Base-by-base conservation (phyloP, 1,284 basidiomycete species). In the Moniliella sp. region DNA sequence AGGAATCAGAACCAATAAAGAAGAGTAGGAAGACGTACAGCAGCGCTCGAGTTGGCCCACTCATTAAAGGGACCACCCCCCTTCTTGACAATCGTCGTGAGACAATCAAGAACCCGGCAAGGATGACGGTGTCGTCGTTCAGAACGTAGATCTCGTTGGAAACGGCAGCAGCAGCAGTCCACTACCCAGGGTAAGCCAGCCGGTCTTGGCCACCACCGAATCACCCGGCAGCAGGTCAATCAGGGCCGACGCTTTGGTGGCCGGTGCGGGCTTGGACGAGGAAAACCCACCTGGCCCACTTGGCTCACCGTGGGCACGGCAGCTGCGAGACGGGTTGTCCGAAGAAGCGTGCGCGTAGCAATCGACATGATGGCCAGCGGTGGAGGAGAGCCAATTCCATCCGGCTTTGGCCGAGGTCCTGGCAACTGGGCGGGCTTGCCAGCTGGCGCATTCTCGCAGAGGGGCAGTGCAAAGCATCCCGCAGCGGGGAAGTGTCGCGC, bases 61-160 rank as follows among this genome's bases (percentile, higher is more conserved):
- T 81, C 72, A 49, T 71, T 70, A 72, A 93, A 94, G 15, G 88
- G 86, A 45, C 76, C 76, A 42, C 75, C 73, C 45, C 75, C 66
- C 33, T 69, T 64, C 68, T 76, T 76, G 54, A 73, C 82, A 52
- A 94, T 71, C 63, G 76, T 78, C 16, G 74, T 71, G 29, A 62
- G 48, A 88, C 74, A 61, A 94, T 74, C 56, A 91, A 76, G 48
- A 80, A 69, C 51, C 79, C 82, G 31, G 80, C 86, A 33, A 76
- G 45, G 40, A 65, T 62, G 27, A 62, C 61, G 7, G 57, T 52
- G 45, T 61, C 29, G 66, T 93, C 86, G 65, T 93, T 93, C 57
- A 88, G 73, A 39, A 97, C 88, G 63, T 94, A 94, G 36, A 94
- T 74, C 67, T 97, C 88, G 63, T 84, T 79, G 25, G 83, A 91